Percentiles rank a stretch among this genome's conserved stretches.
Conservation (phyloP, 257 asterid genomes). For the Solanum bukasovii region DNA sequence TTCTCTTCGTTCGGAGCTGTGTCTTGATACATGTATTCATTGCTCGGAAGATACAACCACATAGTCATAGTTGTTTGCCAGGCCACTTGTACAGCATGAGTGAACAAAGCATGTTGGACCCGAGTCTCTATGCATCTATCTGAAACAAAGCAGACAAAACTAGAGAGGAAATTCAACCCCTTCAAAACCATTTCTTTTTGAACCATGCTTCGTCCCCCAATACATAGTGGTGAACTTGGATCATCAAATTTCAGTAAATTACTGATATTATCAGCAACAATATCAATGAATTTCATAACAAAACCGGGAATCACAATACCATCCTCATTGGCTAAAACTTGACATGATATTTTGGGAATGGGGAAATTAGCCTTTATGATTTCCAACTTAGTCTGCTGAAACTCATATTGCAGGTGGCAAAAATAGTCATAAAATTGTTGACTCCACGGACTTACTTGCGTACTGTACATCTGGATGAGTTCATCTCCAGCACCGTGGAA, state of each 20-base stretch:
- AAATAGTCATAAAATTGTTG: not conserved
- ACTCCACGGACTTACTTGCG: not conserved
- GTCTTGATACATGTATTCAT: not conserved
- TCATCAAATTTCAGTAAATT: not conserved
- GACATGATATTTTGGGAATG: not conserved
- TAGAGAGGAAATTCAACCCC: not conserved
- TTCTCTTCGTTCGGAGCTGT: not conserved
- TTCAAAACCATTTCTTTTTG: not conserved
- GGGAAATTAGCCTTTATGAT: not conserved
- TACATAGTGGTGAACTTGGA: not conserved
- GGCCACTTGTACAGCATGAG: not conserved
- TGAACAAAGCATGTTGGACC: not conserved
- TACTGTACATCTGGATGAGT: not conserved
- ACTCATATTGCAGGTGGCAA: not conserved
- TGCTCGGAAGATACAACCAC: not conserved
- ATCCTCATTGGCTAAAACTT: not conserved
- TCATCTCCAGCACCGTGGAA: not conserved
- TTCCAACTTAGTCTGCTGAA: not conserved
- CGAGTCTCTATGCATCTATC: not conserved
- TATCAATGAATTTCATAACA: not conserved
- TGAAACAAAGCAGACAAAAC: not conserved
- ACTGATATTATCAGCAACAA: not conserved
- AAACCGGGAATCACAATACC: not conserved
- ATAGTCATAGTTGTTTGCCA: not conserved
- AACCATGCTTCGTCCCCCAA: not conserved